These are phyloP conservation scores for Urtica urens DNA, from an alignment of 306 rosid genomes.

Conservation along the genomic window DNA sequence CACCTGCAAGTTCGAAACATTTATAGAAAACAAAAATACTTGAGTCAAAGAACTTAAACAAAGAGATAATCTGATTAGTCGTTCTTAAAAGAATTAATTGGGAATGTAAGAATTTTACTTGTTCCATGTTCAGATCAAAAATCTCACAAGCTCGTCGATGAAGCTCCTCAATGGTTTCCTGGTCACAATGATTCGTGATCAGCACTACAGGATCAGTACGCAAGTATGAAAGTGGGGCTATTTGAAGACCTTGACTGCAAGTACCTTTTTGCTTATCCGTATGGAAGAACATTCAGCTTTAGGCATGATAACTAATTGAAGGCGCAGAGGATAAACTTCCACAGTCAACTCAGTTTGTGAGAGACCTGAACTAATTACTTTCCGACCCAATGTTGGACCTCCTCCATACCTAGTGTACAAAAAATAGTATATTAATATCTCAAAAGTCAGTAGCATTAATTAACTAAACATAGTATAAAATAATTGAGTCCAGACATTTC, in stretches of 20 bases:
- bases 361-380: slow-evolving; percentile 75
- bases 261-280: slow-evolving; percentile 97
- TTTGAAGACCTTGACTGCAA: slow-evolving; percentile 18
- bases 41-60: slow-evolving; percentile 10
- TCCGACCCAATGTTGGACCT: slow-evolving; percentile 78
- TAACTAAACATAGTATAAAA: too few relatives aligned
- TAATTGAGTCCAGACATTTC: too few relatives aligned
- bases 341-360: slow-evolving; percentile 83
- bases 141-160: slow-evolving; percentile 82
- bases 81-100: slow-evolving; percentile 10
- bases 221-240: slow-evolving; percentile 2
- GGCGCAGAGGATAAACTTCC: slow-evolving; percentile 93
- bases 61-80: slow-evolving; percentile 1
- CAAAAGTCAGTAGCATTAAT: too few relatives aligned
- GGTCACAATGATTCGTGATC: slow-evolving; percentile 34
- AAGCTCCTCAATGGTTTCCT: slow-evolving; percentile 95
- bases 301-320: slow-evolving; percentile 70
- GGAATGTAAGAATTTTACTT: slow-evolving; percentile 39
- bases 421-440: slow-evolving; percentile 2
- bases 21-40: slow-evolving; percentile 10
- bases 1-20: slow-evolving; percentile 38
- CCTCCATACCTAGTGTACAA: slow-evolving; percentile 75
- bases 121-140: slow-evolving; percentile 74
- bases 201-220: slow-evolving; percentile 10
- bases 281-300: slow-evolving; percentile 57